Percentiles rank a stretch among this genome's conserved stretches.
Evolutionary conservation across 345 rosid genomes (phyloP).

Genomic region (Gossypium australe): DNA sequence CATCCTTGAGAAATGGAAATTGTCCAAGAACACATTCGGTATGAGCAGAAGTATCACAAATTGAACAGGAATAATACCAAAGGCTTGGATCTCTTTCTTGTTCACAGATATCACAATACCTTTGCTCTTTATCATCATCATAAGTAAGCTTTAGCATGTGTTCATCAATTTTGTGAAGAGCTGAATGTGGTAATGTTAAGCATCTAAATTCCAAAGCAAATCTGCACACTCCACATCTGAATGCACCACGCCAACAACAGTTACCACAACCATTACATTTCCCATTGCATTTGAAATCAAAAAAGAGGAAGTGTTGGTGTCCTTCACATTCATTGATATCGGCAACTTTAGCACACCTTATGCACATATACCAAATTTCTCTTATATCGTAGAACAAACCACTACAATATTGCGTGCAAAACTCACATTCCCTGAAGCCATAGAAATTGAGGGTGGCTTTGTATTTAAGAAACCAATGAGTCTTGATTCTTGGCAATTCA

Average conservation of each 20-base stretch:
- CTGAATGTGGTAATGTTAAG: not conserved
- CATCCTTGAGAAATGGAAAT: too few species aligned
- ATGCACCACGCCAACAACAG: too few species aligned
- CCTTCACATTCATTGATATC: not conserved
- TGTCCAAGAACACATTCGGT: too few species aligned
- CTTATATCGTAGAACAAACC: not conserved
- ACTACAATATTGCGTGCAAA: fast-evolving
- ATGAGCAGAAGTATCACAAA: too few species aligned
- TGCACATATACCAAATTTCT: fast-evolving
- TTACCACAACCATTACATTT: not conserved
- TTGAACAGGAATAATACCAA: not conserved
- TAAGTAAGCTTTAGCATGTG: not conserved
- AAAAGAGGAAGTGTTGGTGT: not conserved
- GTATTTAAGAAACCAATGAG: not conserved
- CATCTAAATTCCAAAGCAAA: not conserved
- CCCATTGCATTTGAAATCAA: not conserved
- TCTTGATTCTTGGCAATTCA: not conserved
- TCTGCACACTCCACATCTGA: not conserved
- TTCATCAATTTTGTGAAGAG: not conserved
- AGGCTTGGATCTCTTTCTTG: not conserved
- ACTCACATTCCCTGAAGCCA: fast-evolving
- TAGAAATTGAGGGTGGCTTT: fast-evolving
- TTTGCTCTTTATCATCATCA: not conserved
- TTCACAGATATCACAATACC: not conserved
- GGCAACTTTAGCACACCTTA: not conserved